Evolutionary conservation across 2,329 filamentous ascomycete species (phyloP).

Genomic region (Remersonia thermophila): DNA sequence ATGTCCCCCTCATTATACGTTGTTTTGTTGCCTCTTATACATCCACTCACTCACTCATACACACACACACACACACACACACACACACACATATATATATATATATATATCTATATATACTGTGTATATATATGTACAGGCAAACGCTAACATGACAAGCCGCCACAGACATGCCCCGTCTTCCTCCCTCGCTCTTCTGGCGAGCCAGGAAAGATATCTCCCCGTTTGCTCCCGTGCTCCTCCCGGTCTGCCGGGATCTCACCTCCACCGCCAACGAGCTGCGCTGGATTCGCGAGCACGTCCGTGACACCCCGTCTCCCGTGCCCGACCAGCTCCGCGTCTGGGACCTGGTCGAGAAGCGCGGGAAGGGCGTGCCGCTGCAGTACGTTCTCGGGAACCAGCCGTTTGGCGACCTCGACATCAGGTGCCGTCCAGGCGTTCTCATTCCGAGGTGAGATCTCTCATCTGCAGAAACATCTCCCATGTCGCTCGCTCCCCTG

Average conservation of each 20-base stretch:
- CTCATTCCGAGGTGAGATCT: slow-evolving; percentile 71
- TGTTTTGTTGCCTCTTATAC: too few species aligned
- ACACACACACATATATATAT: too few species aligned
- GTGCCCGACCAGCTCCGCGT: slow-evolving; percentile 6
- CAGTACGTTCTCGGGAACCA: slow-evolving; percentile 85
- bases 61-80: too few species aligned
- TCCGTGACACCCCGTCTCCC: slow-evolving; percentile 16
- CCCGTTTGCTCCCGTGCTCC: slow-evolving; percentile 44
- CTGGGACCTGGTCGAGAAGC: slow-evolving; percentile 31
- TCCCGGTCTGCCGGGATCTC: slow-evolving; percentile 52
- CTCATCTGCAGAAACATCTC: too few species aligned
- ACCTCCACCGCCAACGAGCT: slow-evolving; percentile 55
- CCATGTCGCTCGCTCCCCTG: not conserved
- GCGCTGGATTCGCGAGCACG: slow-evolving; percentile 58
- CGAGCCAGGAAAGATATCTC: slow-evolving; percentile 38
- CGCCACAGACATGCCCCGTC: slow-evolving; percentile 49
- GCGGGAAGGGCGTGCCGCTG: slow-evolving; percentile 57
- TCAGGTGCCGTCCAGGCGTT: slow-evolving; percentile 64
- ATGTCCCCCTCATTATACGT: too few species aligned
- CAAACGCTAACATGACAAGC: too few species aligned
- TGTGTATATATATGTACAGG: too few species aligned
- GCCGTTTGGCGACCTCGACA: slow-evolving; percentile 74
- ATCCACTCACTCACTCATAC: too few species aligned
- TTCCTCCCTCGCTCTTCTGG: slow-evolving; percentile 44
- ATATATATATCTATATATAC: too few species aligned